Conservation (phyloP, 495 filamentous ascomycete genomes). For the Talaromyces ruber region DNA sequence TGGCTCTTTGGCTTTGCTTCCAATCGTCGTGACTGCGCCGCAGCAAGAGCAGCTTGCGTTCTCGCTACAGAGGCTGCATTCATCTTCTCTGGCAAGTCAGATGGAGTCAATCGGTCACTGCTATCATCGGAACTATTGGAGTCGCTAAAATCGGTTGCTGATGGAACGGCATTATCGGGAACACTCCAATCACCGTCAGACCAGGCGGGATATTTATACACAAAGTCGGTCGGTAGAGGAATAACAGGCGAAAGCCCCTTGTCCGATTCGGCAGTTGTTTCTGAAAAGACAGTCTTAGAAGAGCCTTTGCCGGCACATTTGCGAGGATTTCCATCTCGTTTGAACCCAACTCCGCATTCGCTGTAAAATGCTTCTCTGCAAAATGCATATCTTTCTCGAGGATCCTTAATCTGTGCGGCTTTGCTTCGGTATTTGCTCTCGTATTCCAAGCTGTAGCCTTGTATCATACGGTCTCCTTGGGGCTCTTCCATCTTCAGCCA, state of each 20-base stretch:
- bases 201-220: conserved; percentile 48
- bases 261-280: conserved; percentile 63
- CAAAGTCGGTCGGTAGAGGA: conserved; percentile 57
- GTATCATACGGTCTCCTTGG: conserved; percentile 38
- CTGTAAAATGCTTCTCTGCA: conserved; percentile 38
- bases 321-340: conserved; percentile 33
- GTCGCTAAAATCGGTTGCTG: conserved; percentile 18
- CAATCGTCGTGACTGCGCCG: conserved; percentile 32
- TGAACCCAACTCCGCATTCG: conserved; percentile 42
- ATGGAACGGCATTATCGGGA: conserved; percentile 14
- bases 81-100: conserved; percentile 12
- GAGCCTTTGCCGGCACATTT: conserved; percentile 32
- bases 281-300: conserved; percentile 54
- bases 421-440: conserved; percentile 34
- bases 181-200: conserved; percentile 34
- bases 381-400: conserved; percentile 29
- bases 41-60: conserved; percentile 33
- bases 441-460: conserved; percentile 36
- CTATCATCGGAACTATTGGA: conserved; percentile 17
- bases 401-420: conserved; percentile 31
- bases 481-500: conserved; percentile 37
- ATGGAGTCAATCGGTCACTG: conserved; percentile 20
- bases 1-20: conserved; percentile 36
- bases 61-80: conserved; percentile 17
- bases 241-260: conserved; percentile 60